Base-by-base conservation (phyloP, 495 filamentous ascomycete species). In the Beverwykella pulmonaria region DNA sequence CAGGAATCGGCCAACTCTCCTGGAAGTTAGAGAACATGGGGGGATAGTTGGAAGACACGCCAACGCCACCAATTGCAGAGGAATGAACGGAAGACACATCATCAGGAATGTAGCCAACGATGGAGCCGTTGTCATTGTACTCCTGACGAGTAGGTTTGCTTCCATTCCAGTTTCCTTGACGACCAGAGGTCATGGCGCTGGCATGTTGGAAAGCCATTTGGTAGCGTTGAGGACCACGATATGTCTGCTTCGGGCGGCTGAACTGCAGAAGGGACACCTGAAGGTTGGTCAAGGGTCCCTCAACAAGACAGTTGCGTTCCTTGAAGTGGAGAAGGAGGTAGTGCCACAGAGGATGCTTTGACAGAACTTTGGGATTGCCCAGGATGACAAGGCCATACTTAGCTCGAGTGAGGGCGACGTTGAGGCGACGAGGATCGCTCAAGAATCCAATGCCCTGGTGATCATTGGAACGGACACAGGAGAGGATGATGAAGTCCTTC, bases 401-500 rank as follows among this genome's bases (percentile, higher is more conserved):
- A 44, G 94, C 95, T 75, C 94, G 91, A 54, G 94, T 99, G 55
- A 99, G 86, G 17, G 94, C 94, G n/a, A 99, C 94, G 74, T 99
- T 99, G 70, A 99, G 87, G 82, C 94, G 95, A 68, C 94, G 92
- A 47, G 94, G 94, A 71, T 99, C 94, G 66, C 93, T 97, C 81
- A 99, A 84, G 83, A 99, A 99, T 77, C 94, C 94, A 73, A 99
- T 98, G 67, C 94, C 94, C 79, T 99, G 94, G 74, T 99, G 96
- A 70, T 98, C 95, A 71, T 99, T 99, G 68, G 93, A 97, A 73
- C 94, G 92, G 52, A 99, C 94, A 76, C 94, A 99, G 59, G 94
- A 99, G 14, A 98, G 83, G 27, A 99, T 93, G 67, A 99, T 98
- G 74, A 96, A 99, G 71, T 99, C 94, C 80, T 99, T 99, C 79